A percentile compares a stretch with the other conserved stretches of the same genome.
phyloP scores from a whole-genome alignment of 768 basidiomycete species.

The Sporobolomyces phaffii region DNA sequence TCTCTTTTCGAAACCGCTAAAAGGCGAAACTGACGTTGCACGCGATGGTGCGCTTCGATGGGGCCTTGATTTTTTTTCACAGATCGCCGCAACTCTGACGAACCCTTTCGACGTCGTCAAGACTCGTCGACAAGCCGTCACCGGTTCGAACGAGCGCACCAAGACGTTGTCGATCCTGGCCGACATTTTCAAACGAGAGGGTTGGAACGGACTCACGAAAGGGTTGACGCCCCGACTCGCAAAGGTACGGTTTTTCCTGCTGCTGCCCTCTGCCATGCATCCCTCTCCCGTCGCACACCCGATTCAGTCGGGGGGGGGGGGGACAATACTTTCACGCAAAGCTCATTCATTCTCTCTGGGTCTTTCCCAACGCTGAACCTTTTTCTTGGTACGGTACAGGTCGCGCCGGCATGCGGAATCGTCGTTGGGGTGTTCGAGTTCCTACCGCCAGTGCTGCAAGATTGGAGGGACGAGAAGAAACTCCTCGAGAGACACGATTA shows the following conservation, averaged over 20 bases:
- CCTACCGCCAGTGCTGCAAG: conserved; percentile 2
- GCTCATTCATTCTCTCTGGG: conserved; percentile 57
- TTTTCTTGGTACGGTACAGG: background rate
- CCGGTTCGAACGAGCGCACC: conserved; percentile 41
- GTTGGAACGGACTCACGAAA: conserved; percentile 67
- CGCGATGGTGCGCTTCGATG: too few species aligned
- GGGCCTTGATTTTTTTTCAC: too few species aligned
- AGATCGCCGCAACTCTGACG: conserved; percentile 70
- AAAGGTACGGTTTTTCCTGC: too few species aligned
- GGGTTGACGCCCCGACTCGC: conserved; percentile 80
- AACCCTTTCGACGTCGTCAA: conserved; percentile 97
- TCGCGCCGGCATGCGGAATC: conserved; percentile 81
- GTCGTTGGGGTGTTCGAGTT: conserved; percentile 93
- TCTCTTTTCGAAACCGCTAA: too few species aligned
- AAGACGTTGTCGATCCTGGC: conserved; percentile 61
- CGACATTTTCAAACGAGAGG: conserved; percentile 72
- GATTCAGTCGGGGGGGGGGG: too few species aligned
- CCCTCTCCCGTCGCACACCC: too few species aligned
- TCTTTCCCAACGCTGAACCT: too few species aligned
- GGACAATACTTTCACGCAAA: too few species aligned
- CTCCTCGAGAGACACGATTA: background rate
- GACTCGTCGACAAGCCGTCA: conserved; percentile 75
- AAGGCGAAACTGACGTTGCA: background rate
- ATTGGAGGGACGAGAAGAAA: background rate
- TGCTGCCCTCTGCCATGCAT: too few species aligned